phyloP scores from a whole-genome alignment of 2,329 filamentous ascomycete species.

The Cercospora sojina region DNA sequence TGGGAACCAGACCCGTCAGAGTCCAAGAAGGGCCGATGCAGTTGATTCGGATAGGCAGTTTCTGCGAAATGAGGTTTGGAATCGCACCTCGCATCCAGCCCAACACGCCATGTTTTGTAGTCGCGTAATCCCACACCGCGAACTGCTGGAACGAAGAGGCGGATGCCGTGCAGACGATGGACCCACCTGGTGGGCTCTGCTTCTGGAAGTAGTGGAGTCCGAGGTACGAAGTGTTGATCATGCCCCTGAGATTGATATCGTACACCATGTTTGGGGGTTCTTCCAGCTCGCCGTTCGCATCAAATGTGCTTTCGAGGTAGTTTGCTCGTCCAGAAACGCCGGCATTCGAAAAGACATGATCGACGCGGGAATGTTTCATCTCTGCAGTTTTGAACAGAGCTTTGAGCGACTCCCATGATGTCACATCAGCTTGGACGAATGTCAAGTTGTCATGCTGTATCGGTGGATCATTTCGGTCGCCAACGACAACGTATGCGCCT shows the following conservation, averaged over 20 bases:
- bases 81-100: constrained; percentile 54
- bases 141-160: constrained; percentile 53
- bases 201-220: constrained; percentile 50
- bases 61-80: constrained; percentile 33
- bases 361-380: constrained; percentile 44
- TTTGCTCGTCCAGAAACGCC: constrained; percentile 51
- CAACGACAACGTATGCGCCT: constrained; percentile 57
- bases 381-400: constrained; percentile 54
- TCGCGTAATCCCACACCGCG: constrained; percentile 54
- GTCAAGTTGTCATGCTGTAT: constrained; percentile 33
- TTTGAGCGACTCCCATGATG: constrained; percentile 52
- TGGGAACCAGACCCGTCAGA: constrained; percentile 49
- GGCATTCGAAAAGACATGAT: constrained; percentile 56
- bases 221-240: constrained; percentile 44
- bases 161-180: constrained; percentile 56
- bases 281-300: constrained; percentile 36
- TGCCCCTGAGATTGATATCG: constrained; percentile 46
- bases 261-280: constrained; percentile 40
- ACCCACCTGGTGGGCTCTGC: constrained; percentile 44
- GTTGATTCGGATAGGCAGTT: constrained; percentile 56
- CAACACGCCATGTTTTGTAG: constrained; percentile 56
- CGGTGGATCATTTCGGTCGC: constrained; percentile 52
- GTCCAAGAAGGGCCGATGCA: constrained; percentile 58
- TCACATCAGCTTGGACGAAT: constrained; percentile 51
- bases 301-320: constrained; percentile 36